Evolutionary conservation across 352 stramenopile species (phyloP).

Genomic region (Pythium inflatum): DNA sequence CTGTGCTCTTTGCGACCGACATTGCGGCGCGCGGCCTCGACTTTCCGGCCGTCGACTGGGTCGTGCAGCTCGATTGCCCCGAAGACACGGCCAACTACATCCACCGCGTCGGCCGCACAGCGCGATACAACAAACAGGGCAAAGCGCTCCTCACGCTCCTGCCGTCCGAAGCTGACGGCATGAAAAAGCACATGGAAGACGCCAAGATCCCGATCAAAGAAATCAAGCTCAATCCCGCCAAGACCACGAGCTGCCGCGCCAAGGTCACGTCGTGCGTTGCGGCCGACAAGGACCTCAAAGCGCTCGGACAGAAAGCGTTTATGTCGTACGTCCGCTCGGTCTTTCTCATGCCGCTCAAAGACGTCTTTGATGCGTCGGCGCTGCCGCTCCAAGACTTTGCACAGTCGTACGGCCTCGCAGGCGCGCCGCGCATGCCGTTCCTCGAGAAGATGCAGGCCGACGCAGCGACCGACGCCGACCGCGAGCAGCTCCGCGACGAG

Average conservation of each 20-base stretch:
- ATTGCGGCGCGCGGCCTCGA: slow-evolving; percentile 98
- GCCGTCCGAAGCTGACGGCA: slow-evolving; percentile 90
- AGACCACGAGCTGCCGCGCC: slow-evolving; percentile 93
- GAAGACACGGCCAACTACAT: slow-evolving; percentile 99
- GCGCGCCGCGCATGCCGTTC: slow-evolving; percentile 93
- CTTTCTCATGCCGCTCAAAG: slow-evolving; percentile 94
- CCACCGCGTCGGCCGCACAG: slow-evolving; percentile 96
- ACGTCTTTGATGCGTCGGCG: slow-evolving; percentile 92
- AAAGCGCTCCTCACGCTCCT: slow-evolving; percentile 93
- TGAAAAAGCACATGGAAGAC: slow-evolving; percentile 86
- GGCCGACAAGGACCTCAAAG: slow-evolving; percentile 93
- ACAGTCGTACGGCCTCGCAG: slow-evolving; percentile 92
- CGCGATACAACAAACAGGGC: slow-evolving; percentile 94
- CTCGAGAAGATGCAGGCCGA: slow-evolving; percentile 77
- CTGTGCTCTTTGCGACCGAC: slow-evolving; percentile 98
- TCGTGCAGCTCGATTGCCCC: slow-evolving; percentile 97
- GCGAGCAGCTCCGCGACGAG: slow-evolving; percentile 82
- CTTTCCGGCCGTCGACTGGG: slow-evolving; percentile 99
- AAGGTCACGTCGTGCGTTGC: slow-evolving; percentile 93
- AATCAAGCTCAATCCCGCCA: slow-evolving; percentile 96
- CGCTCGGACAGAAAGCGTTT: slow-evolving; percentile 97
- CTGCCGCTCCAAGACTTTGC: slow-evolving; percentile 94
- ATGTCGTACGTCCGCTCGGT: slow-evolving; percentile 98
- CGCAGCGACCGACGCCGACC: slow-evolving; percentile 37
- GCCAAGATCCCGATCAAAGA: slow-evolving; percentile 96